Evolutionary conservation across 2,329 filamentous ascomycete genomes (phyloP).

Genomic region (Rachicladosporium sp.): DNA sequence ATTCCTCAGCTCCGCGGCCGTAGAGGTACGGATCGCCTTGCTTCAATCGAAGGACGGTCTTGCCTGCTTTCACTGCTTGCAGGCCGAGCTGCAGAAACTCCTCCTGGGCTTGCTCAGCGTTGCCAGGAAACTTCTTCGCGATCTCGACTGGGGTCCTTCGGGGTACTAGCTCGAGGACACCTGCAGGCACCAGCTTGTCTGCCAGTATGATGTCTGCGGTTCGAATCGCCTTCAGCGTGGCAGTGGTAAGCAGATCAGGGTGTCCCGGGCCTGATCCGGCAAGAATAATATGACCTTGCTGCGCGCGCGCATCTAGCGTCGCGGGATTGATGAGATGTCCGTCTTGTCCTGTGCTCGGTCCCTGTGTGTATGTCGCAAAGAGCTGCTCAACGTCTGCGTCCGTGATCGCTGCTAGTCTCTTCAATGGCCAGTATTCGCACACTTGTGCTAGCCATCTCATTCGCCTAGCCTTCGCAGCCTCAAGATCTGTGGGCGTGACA

Average conservation of each 20-base stretch:
- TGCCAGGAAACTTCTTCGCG: conserved; percentile 93
- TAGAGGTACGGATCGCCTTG: conserved; percentile 97
- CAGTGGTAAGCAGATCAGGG: conserved; percentile 77
- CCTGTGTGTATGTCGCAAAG: conserved; percentile 55
- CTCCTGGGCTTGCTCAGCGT: conserved; percentile 84
- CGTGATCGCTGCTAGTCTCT: conserved; percentile 63
- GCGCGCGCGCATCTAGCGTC: conserved; percentile 18
- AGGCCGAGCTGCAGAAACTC: conserved; percentile 74
- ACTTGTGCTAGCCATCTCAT: conserved; percentile 93
- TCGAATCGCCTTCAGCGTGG: conserved; percentile 64
- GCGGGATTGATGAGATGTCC: conserved; percentile 18
- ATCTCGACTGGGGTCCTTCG: conserved; percentile 82
- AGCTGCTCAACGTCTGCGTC: conserved; percentile 69
- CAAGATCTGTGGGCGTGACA: conserved; percentile 59
- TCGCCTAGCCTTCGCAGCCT: conserved; percentile 63
- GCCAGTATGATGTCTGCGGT: conserved; percentile 68
- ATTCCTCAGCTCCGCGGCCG: conserved; percentile 87
- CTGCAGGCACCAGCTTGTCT: conserved; percentile 73
- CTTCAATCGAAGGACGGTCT: conserved; percentile 78
- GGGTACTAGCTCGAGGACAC: conserved; percentile 79
- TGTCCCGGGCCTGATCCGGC: conserved; percentile 89
- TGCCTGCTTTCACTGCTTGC: conserved; percentile 53
- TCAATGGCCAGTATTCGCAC: conserved; percentile 96
- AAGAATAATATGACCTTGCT: conserved; percentile 63
- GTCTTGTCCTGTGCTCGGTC: conserved; percentile 20